phyloP scores from a whole-genome alignment of 2,329 filamentous ascomycete species.

The Arthrinium phaeospermum region DNA sequence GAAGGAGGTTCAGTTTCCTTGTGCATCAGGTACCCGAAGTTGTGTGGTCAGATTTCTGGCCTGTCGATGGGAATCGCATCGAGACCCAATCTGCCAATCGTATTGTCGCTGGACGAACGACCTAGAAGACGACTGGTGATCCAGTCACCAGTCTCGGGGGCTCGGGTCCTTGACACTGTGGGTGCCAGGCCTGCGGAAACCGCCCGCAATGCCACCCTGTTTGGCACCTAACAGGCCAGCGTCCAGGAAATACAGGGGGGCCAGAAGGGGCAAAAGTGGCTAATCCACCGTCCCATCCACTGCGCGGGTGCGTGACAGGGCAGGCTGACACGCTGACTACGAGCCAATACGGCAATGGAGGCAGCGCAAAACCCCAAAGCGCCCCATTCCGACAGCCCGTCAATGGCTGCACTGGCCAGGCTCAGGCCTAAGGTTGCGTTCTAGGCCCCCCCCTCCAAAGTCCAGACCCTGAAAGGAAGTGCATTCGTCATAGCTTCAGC shows the following conservation, averaged over 20 bases:
- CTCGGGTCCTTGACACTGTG: neutral
- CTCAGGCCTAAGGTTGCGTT: neutral
- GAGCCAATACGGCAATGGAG: neutral
- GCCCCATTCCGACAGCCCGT: neutral
- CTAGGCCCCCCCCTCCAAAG: conserved; percentile 4
- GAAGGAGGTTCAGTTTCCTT: neutral
- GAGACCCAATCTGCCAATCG: conserved; percentile 13
- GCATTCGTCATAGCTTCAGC: conserved; percentile 5
- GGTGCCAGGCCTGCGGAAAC: neutral
- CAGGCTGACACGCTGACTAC: neutral
- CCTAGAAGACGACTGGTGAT: neutral
- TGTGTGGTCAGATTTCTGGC: conserved; percentile 6
- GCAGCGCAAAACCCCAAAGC: neutral
- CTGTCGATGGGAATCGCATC: conserved; percentile 16
- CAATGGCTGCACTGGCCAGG: neutral
- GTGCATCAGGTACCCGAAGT: conserved; percentile 11
- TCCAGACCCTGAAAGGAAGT: neutral
- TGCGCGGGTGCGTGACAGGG: neutral
- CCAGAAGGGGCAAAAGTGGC: neutral
- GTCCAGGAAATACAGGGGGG: neutral
- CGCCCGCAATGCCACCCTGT: neutral
- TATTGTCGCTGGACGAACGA: conserved; percentile 8
- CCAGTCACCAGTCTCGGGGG: conserved; percentile 12
- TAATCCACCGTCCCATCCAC: neutral
- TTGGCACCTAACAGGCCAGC: neutral